A percentile compares a stretch with the other conserved stretches of the same genome.
phyloP scores from a whole-genome alignment of 176 grass and related monocot species.

The Avena eriantha region DNA sequence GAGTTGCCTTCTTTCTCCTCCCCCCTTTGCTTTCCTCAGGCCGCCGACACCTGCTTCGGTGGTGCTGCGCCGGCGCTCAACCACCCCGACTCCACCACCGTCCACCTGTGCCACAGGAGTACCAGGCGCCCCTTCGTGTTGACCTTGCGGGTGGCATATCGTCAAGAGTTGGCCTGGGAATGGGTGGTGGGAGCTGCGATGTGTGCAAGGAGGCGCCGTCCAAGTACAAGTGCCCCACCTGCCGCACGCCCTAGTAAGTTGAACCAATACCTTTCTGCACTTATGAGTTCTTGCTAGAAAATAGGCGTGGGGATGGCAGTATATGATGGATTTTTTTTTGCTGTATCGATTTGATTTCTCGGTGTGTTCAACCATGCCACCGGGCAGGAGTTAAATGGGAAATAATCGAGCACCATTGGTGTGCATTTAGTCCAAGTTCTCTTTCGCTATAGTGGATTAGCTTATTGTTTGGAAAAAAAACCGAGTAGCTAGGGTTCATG shows the following conservation, averaged over 20 bases:
- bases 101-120: background rate
- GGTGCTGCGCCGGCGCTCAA: conserved; percentile 12
- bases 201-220: conserved; percentile 74
- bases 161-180: conserved; percentile 13
- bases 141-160: background rate
- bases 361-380: background rate
- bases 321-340: background rate
- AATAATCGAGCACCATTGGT: background rate
- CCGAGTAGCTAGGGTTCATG: background rate
- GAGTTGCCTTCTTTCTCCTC: no score
- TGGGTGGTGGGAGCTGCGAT: conserved; percentile 59
- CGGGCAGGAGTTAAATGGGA: background rate
- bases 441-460: background rate
- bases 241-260: conserved; percentile 85
- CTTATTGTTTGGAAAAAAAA: background rate
- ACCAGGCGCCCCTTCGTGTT: background rate
- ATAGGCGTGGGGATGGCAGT: background rate
- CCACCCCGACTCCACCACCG: background rate
- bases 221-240: conserved; percentile 95
- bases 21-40: background rate
- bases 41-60: background rate
- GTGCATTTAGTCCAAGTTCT: background rate
- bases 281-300: background rate
- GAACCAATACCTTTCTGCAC: background rate
- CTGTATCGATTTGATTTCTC: background rate